Conservation (phyloP, 257 asterid genomes). For the Echium plantagineum region DNA sequence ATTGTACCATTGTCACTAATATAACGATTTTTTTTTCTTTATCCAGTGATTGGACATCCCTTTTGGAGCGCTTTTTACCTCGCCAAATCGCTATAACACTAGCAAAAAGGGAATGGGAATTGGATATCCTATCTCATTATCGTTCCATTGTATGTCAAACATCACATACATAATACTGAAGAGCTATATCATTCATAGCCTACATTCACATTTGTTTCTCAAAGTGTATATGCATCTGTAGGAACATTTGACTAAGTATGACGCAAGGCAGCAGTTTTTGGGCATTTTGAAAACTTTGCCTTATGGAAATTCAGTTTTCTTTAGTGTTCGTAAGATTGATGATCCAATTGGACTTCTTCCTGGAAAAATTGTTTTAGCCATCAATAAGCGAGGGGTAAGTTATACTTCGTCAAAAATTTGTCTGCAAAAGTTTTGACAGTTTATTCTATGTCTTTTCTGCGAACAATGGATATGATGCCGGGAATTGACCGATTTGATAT, state of each 20-base stretch:
- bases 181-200: not conserved
- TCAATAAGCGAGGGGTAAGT: slow-evolving; percentile 96
- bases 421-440: not conserved
- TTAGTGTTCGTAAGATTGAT: slow-evolving; percentile 94
- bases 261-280: slow-evolving; percentile 89
- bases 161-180: not conserved
- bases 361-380: slow-evolving; percentile 79
- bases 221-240: slow-evolving; percentile 14
- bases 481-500: too few relatives aligned
- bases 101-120: slow-evolving; percentile 94
- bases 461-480: too few relatives aligned
- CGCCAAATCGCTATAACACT: slow-evolving; percentile 84
- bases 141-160: slow-evolving; percentile 58
- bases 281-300: slow-evolving; percentile 89
- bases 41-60: slow-evolving; percentile 88
- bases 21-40: slow-evolving; percentile 10
- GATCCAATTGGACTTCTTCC: slow-evolving; percentile 98
- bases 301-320: slow-evolving; percentile 95
- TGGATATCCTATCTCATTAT: slow-evolving; percentile 82
- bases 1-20: slow-evolving; percentile 1
- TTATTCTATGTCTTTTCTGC: too few relatives aligned
- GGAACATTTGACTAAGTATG: slow-evolving; percentile 93
- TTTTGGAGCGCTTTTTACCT: slow-evolving; percentile 80
- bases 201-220: not conserved
- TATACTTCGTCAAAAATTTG: not conserved